A percentile compares a stretch with the other conserved stretches of the same genome.
Conservation (phyloP, 768 basidiomycete genomes). For the Sarcodon aspratus region DNA sequence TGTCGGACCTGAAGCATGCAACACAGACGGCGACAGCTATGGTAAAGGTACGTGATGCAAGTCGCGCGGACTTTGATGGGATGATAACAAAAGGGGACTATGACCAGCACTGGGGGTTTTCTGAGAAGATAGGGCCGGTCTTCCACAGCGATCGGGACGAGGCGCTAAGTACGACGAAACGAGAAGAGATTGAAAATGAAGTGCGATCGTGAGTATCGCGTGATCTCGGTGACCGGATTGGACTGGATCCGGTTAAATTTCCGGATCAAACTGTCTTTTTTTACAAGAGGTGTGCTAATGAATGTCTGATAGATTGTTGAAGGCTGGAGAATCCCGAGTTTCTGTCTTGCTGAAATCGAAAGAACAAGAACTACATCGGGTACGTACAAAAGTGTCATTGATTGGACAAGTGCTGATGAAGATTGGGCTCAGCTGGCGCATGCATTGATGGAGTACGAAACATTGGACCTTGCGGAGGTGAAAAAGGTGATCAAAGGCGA, state of each 20-base stretch:
- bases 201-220: constrained; percentile 52
- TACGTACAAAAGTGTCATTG: constrained; percentile 8
- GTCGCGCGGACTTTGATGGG: neutral
- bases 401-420: neutral
- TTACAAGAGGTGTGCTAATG: no score
- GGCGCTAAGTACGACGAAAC: constrained; percentile 61
- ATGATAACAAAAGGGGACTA: constrained; percentile 2
- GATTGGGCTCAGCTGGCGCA: constrained; percentile 55
- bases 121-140: constrained; percentile 70
- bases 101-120: constrained; percentile 65
- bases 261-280: no score
- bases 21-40: constrained; percentile 73
- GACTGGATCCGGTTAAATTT: no score
- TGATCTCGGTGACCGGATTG: no score
- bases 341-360: constrained; percentile 26
- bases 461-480: constrained; percentile 80
- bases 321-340: constrained; percentile 27
- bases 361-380: constrained; percentile 35
- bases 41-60: constrained; percentile 60
- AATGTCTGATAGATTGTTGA: constrained; percentile 36
- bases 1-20: constrained; percentile 75
- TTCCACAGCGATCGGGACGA: constrained; percentile 67
- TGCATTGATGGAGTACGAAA: constrained; percentile 93
- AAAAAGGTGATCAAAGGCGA: constrained; percentile 77
- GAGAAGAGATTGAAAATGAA: constrained; percentile 82